Base-by-base conservation (phyloP, 192 early-diverging fungal species). In the Rhizophagus prolifer region DNA sequence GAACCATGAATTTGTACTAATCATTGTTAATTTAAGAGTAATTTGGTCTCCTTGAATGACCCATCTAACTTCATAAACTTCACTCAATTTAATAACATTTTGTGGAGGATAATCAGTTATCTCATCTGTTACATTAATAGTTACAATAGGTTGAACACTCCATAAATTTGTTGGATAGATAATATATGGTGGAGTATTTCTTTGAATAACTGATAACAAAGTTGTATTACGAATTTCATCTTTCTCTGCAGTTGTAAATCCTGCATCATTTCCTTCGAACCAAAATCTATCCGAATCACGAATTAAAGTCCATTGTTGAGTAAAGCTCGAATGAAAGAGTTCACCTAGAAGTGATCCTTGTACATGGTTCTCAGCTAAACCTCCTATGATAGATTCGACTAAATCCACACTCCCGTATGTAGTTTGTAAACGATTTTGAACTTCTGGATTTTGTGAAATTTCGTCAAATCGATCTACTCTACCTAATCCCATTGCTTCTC, bases 271-370 rank as follows among this genome's bases (percentile, higher is more conserved):
- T 23, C 65, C 65, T 73, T 88, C 83, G 75, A 88, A 88, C 87
- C 87, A 88, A 54, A 81, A 88, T 14, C 85, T 74, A 67, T 88
- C 87, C 3, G 83, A 86, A 60, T 86, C 88, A 16, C 87, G 77
- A 8, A 88, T 64, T 3, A 78, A 68, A 3, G 50, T 38, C 64
- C 87, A 88, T 44, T 88, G 62, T 64, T 30, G 4, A 64, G 25
- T 30, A 30, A 30, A 31, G 13, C 68, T 70, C 1, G 2, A 9
- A 23, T 41, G 6, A 41, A 70, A 70, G 10, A 70, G 25, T 0
- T 5, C 0, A 14, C 68, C 68, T 38, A 70, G 12, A 50, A 38
- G 9, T 23, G 68, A 70, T n/a, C 68, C 68, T 38, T 47, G 21
- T 26, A 23, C 2, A 60, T 46, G 75, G 19, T 62, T 58, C 12